Conservation (phyloP, 805 yeast species). For the Candida maris region DNA sequence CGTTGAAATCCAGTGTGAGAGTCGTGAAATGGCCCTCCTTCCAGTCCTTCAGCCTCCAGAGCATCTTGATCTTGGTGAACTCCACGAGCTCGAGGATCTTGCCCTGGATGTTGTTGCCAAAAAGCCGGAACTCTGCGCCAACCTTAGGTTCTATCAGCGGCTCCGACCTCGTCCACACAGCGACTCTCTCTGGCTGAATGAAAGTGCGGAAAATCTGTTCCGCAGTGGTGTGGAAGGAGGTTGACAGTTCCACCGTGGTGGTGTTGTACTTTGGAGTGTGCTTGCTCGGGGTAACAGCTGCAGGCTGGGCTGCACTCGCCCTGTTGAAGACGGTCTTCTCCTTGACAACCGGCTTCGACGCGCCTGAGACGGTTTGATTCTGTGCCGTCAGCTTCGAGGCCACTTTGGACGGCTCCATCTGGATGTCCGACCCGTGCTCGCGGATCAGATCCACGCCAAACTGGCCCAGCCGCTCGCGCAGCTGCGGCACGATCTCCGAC, state of each 20-base stretch:
- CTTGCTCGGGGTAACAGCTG: constrained; percentile 8
- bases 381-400: constrained; percentile 52
- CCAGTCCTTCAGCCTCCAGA: constrained; percentile 92
- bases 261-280: constrained; percentile 68
- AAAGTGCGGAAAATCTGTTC: constrained; percentile 79
- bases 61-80: constrained; percentile 58
- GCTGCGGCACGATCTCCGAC: constrained; percentile 58
- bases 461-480: constrained; percentile 53
- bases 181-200: constrained; percentile 69
- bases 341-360: constrained; percentile 24
- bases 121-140: constrained; percentile 64
- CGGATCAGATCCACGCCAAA: constrained; percentile 78
- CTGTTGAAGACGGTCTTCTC: constrained; percentile 29
- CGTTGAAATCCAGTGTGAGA: constrained; percentile 61
- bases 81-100: constrained; percentile 56
- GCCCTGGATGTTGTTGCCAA: constrained; percentile 86
- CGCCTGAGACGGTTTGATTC: constrained; percentile 36
- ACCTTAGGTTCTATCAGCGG: constrained; percentile 56
- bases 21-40: constrained; percentile 75
- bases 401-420: constrained; percentile 67
- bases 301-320: constrained; percentile 10
- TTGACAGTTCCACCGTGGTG: constrained; percentile 69
- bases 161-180: constrained; percentile 86
- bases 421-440: constrained; percentile 82
- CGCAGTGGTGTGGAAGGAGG: constrained; percentile 83